Percentiles rank a stretch among this genome's conserved stretches.
These are phyloP conservation scores for Cystobasidium pallidum DNA, from an alignment of 1,284 basidiomycete genomes.

Conservation along the genomic window DNA sequence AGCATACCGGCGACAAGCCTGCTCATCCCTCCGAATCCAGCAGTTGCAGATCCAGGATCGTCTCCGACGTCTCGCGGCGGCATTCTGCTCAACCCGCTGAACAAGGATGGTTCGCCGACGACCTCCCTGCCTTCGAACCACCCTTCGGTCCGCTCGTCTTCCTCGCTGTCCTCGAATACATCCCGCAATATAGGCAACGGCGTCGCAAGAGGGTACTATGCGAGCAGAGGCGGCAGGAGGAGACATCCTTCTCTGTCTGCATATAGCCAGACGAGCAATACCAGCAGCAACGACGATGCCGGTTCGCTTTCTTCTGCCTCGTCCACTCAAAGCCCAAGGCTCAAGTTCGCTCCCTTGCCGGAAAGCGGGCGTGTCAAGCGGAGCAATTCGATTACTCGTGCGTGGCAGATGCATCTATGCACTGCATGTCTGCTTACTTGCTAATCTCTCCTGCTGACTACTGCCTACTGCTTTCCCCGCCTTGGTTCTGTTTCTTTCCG, in stretches of 20 bases:
- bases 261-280: neutral
- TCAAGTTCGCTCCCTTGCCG: conserved; percentile 43
- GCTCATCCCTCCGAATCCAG: conserved; percentile 36
- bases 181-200: conserved; percentile 10
- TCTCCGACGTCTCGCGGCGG: conserved; percentile 22
- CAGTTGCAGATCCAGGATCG: conserved; percentile 29
- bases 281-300: neutral
- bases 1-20: conserved; percentile 4
- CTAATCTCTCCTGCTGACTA: neutral
- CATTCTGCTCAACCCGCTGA: conserved; percentile 32
- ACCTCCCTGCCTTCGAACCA: neutral
- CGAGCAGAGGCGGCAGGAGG: neutral
- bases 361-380: conserved; percentile 29
- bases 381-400: conserved; percentile 35
- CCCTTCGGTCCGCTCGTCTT: neutral
- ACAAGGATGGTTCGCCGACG: conserved; percentile 6
- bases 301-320: neutral
- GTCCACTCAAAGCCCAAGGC: conserved; percentile 12
- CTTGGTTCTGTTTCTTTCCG: neutral
- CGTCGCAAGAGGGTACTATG: neutral
- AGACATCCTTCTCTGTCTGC: neutral
- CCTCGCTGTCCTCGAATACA: conserved; percentile 6
- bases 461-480: neutral
- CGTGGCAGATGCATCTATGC: neutral
- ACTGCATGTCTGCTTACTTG: too few species aligned